Evolutionary conservation across 2,329 filamentous ascomycete genomes (phyloP).

Genomic region (Penicillium olsonii): DNA sequence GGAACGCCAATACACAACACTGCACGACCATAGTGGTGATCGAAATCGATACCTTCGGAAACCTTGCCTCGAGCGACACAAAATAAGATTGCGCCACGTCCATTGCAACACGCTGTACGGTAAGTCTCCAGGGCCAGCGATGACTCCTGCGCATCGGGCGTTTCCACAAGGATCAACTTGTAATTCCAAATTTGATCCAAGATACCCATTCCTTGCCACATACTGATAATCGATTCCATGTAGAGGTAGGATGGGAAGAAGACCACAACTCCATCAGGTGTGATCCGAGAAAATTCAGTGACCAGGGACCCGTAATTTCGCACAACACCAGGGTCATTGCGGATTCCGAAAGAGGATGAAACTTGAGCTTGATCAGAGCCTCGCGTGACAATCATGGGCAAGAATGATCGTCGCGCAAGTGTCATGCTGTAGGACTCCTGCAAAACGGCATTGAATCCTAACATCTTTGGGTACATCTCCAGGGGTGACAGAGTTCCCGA

Average conservation of each 20-base stretch:
- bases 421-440: conserved; percentile 99
- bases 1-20: conserved; percentile 96
- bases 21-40: conserved; percentile 95
- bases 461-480: conserved; percentile 99
- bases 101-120: conserved; percentile 95
- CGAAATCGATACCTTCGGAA: conserved; percentile 97
- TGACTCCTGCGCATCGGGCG: conserved; percentile 94
- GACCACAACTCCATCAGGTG: conserved; percentile 96
- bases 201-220: conserved; percentile 99
- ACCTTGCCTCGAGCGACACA: conserved; percentile 98
- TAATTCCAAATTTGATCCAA: conserved; percentile 98
- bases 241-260: conserved; percentile 99
- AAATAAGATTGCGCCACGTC: conserved; percentile 85
- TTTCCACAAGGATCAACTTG: conserved; percentile 97
- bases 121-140: conserved; percentile 95
- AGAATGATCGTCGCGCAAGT: conserved; percentile 86
- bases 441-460: conserved; percentile 86
- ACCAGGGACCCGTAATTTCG: conserved; percentile 93
- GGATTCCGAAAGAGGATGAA: conserved; percentile 90
- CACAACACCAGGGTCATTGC: conserved; percentile 95
- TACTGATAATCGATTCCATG: conserved; percentile 98
- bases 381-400: conserved; percentile 95
- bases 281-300: conserved; percentile 93
- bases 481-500: conserved; percentile 95
- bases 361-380: conserved; percentile 93